phyloP scores from a whole-genome alignment of 2,329 filamentous ascomycete species.

The Pseudogymnoascus sp. region DNA sequence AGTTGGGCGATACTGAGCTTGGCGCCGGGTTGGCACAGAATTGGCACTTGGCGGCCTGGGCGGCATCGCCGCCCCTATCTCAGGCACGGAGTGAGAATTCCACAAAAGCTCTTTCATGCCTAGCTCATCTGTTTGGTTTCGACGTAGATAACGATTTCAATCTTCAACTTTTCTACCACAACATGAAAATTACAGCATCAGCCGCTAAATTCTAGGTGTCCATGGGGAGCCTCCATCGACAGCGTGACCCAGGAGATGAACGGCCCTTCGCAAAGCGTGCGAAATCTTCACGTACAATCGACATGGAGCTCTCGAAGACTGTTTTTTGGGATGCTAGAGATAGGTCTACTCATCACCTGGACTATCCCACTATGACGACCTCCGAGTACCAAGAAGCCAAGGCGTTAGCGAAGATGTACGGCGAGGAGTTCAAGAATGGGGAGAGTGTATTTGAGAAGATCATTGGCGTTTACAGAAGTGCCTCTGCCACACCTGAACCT shows the following conservation, averaged over 20 bases:
- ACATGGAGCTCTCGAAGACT: constrained; percentile 48
- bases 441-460: constrained; percentile 37
- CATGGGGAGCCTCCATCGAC: constrained; percentile 25
- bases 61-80: too few species aligned
- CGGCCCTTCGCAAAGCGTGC: constrained; percentile 40
- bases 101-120: too few species aligned
- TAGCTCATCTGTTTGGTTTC: too few species aligned
- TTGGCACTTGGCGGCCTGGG: too few species aligned
- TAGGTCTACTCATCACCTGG: constrained; percentile 49
- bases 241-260: constrained; percentile 20
- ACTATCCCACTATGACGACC: constrained; percentile 58
- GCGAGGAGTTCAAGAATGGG: constrained; percentile 47
- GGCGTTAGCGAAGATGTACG: constrained; percentile 40
- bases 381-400: constrained; percentile 50
- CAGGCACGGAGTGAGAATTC: too few species aligned
- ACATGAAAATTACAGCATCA: background rate
- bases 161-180: too few species aligned
- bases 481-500: constrained; percentile 17
- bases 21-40: too few species aligned
- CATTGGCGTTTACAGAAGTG: constrained; percentile 23
- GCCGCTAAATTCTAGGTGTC: constrained; percentile 10
- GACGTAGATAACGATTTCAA: too few species aligned
- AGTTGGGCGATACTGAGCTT: too few species aligned
- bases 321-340: constrained; percentile 51
- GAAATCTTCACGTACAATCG: constrained; percentile 49